Evolutionary conservation across 805 yeast species (phyloP).

Genomic region (Saturnispora serradocipensis): DNA sequence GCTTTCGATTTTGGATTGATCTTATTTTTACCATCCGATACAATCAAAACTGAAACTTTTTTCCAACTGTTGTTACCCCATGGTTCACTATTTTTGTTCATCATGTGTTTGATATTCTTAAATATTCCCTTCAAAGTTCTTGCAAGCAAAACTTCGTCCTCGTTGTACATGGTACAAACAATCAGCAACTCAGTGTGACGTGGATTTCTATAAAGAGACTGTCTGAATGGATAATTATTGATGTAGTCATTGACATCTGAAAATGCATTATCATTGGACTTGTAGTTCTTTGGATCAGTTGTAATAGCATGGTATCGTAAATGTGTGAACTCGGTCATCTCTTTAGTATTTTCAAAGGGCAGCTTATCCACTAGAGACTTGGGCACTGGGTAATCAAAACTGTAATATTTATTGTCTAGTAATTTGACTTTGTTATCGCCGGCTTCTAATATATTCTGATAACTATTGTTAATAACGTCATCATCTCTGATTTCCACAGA

Average conservation of each 20-base stretch:
- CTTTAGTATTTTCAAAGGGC: constrained; percentile 32
- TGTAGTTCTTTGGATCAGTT: constrained; percentile 75
- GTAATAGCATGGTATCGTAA: constrained; percentile 92
- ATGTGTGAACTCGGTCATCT: constrained; percentile 49
- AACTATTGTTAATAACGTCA: constrained; percentile 12
- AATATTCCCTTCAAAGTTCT: constrained; percentile 85
- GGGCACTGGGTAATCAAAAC: constrained; percentile 81
- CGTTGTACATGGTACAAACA: constrained; percentile 88
- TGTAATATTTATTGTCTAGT: constrained; percentile 59
- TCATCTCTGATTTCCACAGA: constrained; percentile 9
- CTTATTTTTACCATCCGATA: constrained; percentile 84
- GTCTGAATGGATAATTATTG: constrained; percentile 46
- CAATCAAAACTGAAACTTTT: constrained; percentile 78
- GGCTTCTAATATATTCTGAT: constrained; percentile 19
- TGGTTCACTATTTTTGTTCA: constrained; percentile 37
- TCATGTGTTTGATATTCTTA: constrained; percentile 72
- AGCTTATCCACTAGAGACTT: constrained; percentile 43
- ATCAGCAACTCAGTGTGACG: constrained; percentile 79
- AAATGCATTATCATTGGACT: constrained; percentile 34
- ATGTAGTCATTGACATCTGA: constrained; percentile 34
- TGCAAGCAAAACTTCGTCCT: constrained; percentile 73
- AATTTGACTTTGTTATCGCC: constrained; percentile 35
- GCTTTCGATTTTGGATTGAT: constrained; percentile 72
- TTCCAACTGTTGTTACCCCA: constrained; percentile 97
- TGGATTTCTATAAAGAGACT: constrained; percentile 60